Base-by-base conservation (phyloP, 2,329 filamentous ascomycete genomes). In the Colletotrichum theobromicola region DNA sequence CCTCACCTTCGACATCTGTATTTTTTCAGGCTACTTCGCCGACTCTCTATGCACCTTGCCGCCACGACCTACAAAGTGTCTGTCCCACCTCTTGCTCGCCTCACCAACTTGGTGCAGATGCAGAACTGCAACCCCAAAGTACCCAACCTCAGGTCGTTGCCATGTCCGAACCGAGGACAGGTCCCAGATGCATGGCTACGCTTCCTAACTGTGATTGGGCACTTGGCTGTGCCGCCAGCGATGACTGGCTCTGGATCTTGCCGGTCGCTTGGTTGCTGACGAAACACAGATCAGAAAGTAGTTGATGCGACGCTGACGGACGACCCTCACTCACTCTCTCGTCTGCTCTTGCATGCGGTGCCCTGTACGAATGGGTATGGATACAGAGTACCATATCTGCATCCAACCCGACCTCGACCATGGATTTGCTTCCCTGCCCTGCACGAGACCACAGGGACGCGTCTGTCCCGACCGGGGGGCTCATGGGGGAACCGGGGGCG, bases 241-340 rank as follows among this genome's bases (percentile, higher is more conserved):
- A 46, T 15, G 57, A 58, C 28, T 70, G 58, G 46, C 60, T 74
- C 53, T 37, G 53, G 62, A 53, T 69, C 67, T 70, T 50, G 67
- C 50, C 53, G n/a, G 60, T 53, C 50, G 34, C 46, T 55, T 30
- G 35, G 67, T 70, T 65, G 61, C 61, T 74, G 55, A 74, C 37
- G 37, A 71, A 13, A 28, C 13, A 50, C 21, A 30, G 37, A 65
- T 60, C 53, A n/a, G 35, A 35, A 34, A 67, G n/a, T 65, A 24
- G 61, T 55, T 37, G 21, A 30, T 74, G 30, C 61, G 32, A 74
- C 67, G 67, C 67, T 74, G 72, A 71, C 61, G 53, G 72, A 71
- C 42, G 30, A 60, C 32, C 58, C 34, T 37, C 21, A 37, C 67
- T 32, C 35, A 37, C 67, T 32, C 35, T 73, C 37, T 70, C 50